Evolutionary conservation across 129 eudicot genomes (phyloP).

Genomic region (Daucus carota): DH1_v3.0 NC_030385.2:11137001-11137500

Average conservation of each 20-base stretch:
- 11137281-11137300: constrained; percentile 63
- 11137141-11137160: constrained; percentile 24
- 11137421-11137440: constrained; percentile 53
- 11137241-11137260: constrained; percentile 42
- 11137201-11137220: constrained; percentile 53
- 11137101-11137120: constrained; percentile 49
- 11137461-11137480: constrained; percentile 61
- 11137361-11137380: constrained; percentile 74
- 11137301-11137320: constrained; percentile 49
- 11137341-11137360: constrained; percentile 55
- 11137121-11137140: constrained; percentile 10
- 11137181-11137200: constrained; percentile 55
- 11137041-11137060: not conserved
- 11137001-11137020: not conserved
- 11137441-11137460: constrained; percentile 42
- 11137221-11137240: constrained; percentile 46
- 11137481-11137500: constrained; percentile 61
- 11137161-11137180: constrained; percentile 32
- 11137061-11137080: not conserved
- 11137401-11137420: constrained; percentile 42
- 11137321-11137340: constrained; percentile 60
- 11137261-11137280: constrained; percentile 68
- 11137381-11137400: constrained; percentile 74
- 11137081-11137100: constrained; percentile 25
- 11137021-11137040: not conserved